Conservation (phyloP, 1,284 basidiomycete species). For the Sanghuangporus sanghuang region DNA sequence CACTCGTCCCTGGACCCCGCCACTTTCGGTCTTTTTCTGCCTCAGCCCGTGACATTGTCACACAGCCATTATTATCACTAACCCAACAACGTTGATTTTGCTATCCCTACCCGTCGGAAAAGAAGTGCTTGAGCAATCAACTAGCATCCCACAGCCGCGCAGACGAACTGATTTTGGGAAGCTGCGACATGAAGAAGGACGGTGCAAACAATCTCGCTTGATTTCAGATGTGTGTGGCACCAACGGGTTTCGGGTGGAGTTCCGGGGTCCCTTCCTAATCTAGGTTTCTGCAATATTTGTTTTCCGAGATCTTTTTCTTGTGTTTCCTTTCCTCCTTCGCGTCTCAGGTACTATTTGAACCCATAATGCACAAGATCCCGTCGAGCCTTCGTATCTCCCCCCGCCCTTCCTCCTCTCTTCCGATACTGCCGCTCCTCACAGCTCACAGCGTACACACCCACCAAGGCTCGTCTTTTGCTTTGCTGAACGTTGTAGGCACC, state of each 20-base stretch:
- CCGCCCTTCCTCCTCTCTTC: conserved; percentile 7
- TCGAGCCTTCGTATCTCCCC: conserved; percentile 8
- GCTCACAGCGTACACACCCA: not conserved
- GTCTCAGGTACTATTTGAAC: conserved; percentile 10
- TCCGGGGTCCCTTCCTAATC: not conserved
- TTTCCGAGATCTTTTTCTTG: conserved; percentile 1
- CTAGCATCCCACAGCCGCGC: not conserved
- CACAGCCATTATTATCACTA: not conserved
- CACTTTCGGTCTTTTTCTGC: not conserved
- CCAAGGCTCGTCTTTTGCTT: not conserved
- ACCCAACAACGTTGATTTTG: not conserved
- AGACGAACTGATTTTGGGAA: not conserved
- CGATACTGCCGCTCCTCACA: conserved; percentile 1
- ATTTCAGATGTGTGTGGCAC: not conserved
- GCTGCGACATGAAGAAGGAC: not conserved
- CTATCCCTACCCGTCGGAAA: not conserved
- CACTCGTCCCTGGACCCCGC: not conserved
- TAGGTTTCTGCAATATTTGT: not conserved
- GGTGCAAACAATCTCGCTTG: not conserved
- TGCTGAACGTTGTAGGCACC: not conserved
- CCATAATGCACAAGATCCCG: conserved; percentile 1
- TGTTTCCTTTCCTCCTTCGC: not conserved
- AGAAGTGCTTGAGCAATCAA: not conserved
- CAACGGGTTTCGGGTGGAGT: not conserved
- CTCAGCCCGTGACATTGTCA: not conserved